Evolutionary conservation across 2,329 filamentous ascomycete genomes (phyloP).

Genomic region (Arthrinium phaeospermum): DNA sequence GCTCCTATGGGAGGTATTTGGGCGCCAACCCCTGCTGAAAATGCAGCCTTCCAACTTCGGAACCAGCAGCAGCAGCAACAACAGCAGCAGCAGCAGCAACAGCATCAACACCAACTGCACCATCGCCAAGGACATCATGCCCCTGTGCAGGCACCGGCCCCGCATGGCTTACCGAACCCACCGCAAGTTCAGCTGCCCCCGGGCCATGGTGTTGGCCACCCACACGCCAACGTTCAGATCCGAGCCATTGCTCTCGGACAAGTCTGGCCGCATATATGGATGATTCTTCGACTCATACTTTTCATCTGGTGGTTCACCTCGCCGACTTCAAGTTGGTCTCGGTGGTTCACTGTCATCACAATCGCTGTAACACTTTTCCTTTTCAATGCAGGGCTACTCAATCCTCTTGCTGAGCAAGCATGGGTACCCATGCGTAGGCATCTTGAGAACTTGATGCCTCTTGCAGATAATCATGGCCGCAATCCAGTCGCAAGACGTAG

Average conservation of each 20-base stretch:
- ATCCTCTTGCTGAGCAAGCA: slow-evolving; percentile 58
- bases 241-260: slow-evolving; percentile 46
- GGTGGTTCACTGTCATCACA: slow-evolving; percentile 61
- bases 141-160: slow-evolving; percentile 35
- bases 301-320: slow-evolving; percentile 72
- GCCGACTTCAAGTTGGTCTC: slow-evolving; percentile 62
- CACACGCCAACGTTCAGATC: slow-evolving; percentile 37
- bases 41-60: slow-evolving; percentile 17
- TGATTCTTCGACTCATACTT: slow-evolving; percentile 60
- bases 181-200: slow-evolving; percentile 36
- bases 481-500: slow-evolving; percentile 35
- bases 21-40: slow-evolving; percentile 21
- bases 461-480: slow-evolving; percentile 46
- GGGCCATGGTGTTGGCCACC: slow-evolving; percentile 34
- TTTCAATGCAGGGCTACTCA: slow-evolving; percentile 64
- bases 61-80: slow-evolving; percentile 10
- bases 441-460: slow-evolving; percentile 63
- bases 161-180: slow-evolving; percentile 34
- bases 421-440: slow-evolving; percentile 64
- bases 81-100: not conserved
- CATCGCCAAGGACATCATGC: slow-evolving; percentile 31
- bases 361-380: slow-evolving; percentile 62
- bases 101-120: slow-evolving; percentile 26
- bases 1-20: slow-evolving; percentile 19
- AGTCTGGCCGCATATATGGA: slow-evolving; percentile 67